Conservation (phyloP, 805 yeast genomes). For the Saccharomycopsis amapae region DNA sequence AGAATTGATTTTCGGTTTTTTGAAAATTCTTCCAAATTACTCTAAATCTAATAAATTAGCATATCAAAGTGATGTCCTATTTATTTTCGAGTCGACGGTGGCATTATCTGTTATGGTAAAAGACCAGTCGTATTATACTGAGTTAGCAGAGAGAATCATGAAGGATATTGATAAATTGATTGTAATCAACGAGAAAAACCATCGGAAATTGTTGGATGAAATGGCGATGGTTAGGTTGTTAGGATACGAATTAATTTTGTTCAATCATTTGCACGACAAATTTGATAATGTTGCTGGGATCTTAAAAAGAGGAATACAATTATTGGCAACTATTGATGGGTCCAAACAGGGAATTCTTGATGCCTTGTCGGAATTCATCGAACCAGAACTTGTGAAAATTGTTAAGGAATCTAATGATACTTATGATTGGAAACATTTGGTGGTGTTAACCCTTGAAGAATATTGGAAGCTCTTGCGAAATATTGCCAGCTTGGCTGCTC, state of each 20-base stretch:
- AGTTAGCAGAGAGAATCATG: conserved; percentile 24
- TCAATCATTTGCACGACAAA: conserved; percentile 30
- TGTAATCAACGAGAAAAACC: conserved; percentile 27
- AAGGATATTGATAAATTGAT: conserved; percentile 20
- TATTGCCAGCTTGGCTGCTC: conserved; percentile 39
- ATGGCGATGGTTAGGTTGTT: conserved; percentile 35
- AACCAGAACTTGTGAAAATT: neutral
- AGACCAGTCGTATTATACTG: neutral
- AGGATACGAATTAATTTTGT: conserved; percentile 45
- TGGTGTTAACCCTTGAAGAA: conserved; percentile 17
- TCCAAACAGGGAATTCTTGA: neutral
- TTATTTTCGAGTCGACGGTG: conserved; percentile 38
- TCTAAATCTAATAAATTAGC: conserved; percentile 27
- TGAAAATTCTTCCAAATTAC: conserved; percentile 10
- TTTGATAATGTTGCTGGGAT: conserved; percentile 19
- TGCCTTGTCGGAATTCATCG: neutral
- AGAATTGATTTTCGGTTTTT: conserved; percentile 5
- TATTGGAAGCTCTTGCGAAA: conserved; percentile 51
- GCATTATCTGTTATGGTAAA: conserved; percentile 16
- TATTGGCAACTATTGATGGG: conserved; percentile 2
- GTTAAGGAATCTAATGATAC: no score
- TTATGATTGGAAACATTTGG: conserved; percentile 1
- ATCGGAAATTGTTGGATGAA: conserved; percentile 26
- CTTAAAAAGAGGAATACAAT: neutral
- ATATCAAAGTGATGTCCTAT: conserved; percentile 41